These are phyloP conservation scores for Malus asiatica DNA, from an alignment of 306 rosid species.

Conservation along the genomic window DNA sequence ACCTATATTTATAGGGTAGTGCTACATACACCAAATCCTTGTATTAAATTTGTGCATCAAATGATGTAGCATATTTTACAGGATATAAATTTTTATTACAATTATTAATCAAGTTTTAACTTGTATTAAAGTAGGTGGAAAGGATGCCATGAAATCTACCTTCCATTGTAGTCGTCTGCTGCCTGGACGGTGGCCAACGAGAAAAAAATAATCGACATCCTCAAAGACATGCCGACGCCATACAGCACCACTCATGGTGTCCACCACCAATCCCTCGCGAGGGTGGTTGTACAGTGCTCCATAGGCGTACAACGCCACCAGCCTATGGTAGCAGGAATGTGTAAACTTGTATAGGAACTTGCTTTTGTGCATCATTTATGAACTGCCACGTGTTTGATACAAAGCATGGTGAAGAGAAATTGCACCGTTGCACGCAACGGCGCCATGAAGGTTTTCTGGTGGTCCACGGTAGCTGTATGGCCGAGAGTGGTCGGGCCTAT, in stretches of 20 bases:
- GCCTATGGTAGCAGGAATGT: slow-evolving; percentile 70
- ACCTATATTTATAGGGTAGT: no score
- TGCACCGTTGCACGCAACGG: neutral
- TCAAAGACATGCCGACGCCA: neutral
- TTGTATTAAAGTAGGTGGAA: no score
- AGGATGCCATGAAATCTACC: slow-evolving; percentile 62
- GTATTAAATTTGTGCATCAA: no score
- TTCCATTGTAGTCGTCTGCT: slow-evolving; percentile 78
- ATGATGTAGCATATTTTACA: no score
- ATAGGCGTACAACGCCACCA: slow-evolving; percentile 24
- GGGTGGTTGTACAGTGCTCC: slow-evolving; percentile 19
- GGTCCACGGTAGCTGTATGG: neutral
- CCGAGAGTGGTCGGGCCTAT: neutral
- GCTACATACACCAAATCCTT: no score
- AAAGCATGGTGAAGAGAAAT: slow-evolving; percentile 61
- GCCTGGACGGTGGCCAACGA: slow-evolving; percentile 85
- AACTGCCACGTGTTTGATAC: slow-evolving; percentile 84
- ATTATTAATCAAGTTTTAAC: no score
- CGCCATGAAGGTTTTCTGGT: neutral
- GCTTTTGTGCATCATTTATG: slow-evolving; percentile 81
- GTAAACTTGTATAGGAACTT: slow-evolving; percentile 76
- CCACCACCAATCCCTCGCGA: neutral
- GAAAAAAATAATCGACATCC: slow-evolving; percentile 29
- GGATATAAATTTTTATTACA: no score
- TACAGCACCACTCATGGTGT: neutral